These are phyloP conservation scores for Arxiozyma bovina DNA, from an alignment of 1,139 yeast species.

Conservation along the genomic window DNA sequence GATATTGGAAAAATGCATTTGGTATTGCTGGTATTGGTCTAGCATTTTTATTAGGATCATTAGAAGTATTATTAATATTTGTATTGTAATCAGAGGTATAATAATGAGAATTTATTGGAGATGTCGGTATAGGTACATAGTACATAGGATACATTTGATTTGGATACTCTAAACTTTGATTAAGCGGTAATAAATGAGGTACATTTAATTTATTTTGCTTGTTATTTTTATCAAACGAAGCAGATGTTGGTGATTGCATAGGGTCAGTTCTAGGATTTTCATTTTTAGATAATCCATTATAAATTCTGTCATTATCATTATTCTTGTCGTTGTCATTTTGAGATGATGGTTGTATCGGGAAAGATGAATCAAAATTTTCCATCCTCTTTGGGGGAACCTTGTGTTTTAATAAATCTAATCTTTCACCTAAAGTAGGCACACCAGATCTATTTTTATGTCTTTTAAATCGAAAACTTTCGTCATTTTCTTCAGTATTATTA, in stretches of 20 bases:
- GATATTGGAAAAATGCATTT: conserved; percentile 21
- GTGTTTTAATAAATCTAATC: conserved; percentile 25
- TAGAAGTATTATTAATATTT: not conserved
- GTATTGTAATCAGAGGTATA: not conserved
- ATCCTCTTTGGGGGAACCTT: conserved; percentile 26
- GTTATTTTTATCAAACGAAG: not conserved
- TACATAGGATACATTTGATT: conserved; percentile 9
- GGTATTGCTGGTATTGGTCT: conserved; percentile 16
- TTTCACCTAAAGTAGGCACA: conserved; percentile 25
- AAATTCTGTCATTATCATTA: not conserved
- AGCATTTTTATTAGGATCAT: conserved; percentile 2
- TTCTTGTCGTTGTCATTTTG: not conserved
- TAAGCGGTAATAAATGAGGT: conserved; percentile 10
- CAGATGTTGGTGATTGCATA: not conserved
- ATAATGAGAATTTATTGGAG: conserved; percentile 4
- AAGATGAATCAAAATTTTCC: conserved; percentile 29
- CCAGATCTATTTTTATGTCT: conserved; percentile 24
- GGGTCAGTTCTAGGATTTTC: not conserved
- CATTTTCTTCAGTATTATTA: conserved; percentile 16
- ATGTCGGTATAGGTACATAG: conserved; percentile 17
- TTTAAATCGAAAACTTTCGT: conserved; percentile 28
- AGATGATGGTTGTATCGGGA: conserved; percentile 1
- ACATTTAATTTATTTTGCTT: conserved; percentile 2
- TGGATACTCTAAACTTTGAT: not conserved
- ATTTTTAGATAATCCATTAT: not conserved